A percentile compares a stretch with the other conserved stretches of the same genome.
These are phyloP conservation scores for Orbilia oligospora DNA, from an alignment of 2,329 filamentous ascomycete genomes.

Conservation along the genomic window DNA sequence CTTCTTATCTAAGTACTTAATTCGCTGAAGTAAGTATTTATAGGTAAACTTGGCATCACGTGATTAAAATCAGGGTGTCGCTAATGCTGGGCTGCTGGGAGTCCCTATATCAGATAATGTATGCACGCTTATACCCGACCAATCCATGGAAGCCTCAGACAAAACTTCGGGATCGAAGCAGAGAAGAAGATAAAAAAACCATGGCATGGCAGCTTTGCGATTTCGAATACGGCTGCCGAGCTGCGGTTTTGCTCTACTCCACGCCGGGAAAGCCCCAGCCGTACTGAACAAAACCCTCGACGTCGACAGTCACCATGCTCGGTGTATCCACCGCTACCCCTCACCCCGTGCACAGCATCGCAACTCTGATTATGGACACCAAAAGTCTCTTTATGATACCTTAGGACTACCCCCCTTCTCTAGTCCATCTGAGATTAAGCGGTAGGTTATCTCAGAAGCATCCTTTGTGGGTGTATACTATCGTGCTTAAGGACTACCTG, in stretches of 20 bases:
- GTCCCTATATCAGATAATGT: no score
- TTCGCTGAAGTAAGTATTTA: no score
- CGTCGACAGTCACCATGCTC: background rate
- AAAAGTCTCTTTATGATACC: conserved; percentile 37
- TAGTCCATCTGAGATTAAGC: conserved; percentile 44
- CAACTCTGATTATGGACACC: background rate
- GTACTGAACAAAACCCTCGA: background rate
- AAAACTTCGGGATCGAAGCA: background rate
- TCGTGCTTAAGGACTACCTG: background rate
- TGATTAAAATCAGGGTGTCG: no score
- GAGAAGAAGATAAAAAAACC: background rate
- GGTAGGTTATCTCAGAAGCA: conserved; percentile 16
- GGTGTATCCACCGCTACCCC: background rate
- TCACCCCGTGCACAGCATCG: background rate
- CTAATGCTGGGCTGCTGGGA: no score
- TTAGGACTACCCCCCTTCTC: conserved; percentile 34
- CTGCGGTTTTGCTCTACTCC: background rate
- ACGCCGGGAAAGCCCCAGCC: background rate
- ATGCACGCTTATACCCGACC: no score
- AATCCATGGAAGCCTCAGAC: background rate
- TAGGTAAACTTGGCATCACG: conserved; percentile 6
- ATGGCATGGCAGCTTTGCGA: conserved; percentile 26
- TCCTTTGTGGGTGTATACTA: background rate
- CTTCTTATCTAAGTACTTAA: no score
- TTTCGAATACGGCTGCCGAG: background rate